Conservation (phyloP, 176 grass and related monocot species). For the Carex scoparia region DNA sequence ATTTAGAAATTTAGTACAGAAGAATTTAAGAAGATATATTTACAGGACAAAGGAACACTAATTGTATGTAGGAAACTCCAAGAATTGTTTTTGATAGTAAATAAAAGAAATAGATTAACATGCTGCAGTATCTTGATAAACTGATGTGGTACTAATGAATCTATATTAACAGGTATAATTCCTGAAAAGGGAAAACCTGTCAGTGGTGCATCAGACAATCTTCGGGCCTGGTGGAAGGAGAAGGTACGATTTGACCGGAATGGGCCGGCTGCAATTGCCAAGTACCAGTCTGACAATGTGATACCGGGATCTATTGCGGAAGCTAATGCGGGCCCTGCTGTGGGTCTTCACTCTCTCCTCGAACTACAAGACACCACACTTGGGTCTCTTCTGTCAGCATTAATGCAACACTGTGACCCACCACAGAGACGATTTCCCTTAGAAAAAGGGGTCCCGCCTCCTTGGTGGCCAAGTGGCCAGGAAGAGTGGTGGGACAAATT, state of each 20-base stretch:
- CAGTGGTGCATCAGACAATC: constrained; percentile 80
- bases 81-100: not conserved
- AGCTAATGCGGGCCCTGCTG: not conserved
- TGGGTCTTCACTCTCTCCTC: constrained; percentile 49
- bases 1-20: not conserved
- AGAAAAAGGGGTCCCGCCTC: constrained; percentile 65
- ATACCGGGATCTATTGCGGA: not conserved
- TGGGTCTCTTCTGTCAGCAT: constrained; percentile 72
- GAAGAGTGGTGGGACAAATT: constrained; percentile 65
- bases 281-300: constrained; percentile 39
- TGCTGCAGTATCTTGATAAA: not conserved
- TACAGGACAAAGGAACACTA: not conserved
- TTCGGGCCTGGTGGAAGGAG: constrained; percentile 93
- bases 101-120: not conserved
- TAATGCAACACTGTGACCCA: constrained; percentile 93
- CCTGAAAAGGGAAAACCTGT: constrained; percentile 89
- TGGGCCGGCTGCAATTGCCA: constrained; percentile 61
- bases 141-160: not conserved
- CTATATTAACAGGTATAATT: constrained; percentile 41
- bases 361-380: constrained; percentile 88
- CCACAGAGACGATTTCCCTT: constrained; percentile 79
- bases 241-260: constrained; percentile 91
- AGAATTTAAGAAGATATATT: not conserved
- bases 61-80: not conserved
- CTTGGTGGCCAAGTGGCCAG: constrained; percentile 66